Percentiles rank a stretch among this genome's conserved stretches.
Evolutionary conservation across 495 filamentous ascomycete genomes (phyloP).

Genomic region (Hamigera avellanea): DNA sequence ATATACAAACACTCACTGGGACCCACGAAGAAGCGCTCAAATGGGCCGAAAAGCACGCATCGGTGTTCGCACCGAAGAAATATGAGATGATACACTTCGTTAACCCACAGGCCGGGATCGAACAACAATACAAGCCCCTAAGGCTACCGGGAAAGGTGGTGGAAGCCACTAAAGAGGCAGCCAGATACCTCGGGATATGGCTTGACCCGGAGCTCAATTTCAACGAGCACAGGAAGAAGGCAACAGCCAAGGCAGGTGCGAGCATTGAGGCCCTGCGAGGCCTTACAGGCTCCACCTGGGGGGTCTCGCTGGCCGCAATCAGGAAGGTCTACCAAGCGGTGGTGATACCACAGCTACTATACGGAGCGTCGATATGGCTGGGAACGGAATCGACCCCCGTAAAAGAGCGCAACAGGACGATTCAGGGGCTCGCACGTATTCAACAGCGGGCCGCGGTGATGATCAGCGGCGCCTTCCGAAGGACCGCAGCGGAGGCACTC

Average conservation of each 20-base stretch:
- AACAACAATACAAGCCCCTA: no score
- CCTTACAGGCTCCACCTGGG: constrained; percentile 7
- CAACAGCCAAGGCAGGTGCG: constrained; percentile 4
- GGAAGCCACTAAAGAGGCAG: no score
- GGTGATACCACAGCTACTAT: constrained; percentile 11
- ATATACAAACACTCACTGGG: no score
- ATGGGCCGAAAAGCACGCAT: no score
- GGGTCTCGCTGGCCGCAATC: constrained; percentile 4
- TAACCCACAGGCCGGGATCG: no score
- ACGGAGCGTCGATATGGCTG: constrained; percentile 2
- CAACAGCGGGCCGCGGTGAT: constrained; percentile 5
- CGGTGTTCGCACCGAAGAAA: no score
- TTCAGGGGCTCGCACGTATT: constrained; percentile 1
- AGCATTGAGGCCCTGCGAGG: constrained; percentile 6
- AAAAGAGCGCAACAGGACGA: not conserved
- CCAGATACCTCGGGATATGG: no score
- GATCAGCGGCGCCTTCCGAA: constrained; percentile 7
- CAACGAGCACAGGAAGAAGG: constrained; percentile 1
- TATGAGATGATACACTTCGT: no score
- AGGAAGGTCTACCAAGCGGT: constrained; percentile 10
- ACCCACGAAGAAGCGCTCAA: no score
- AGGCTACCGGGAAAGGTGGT: no score
- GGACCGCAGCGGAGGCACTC: not conserved
- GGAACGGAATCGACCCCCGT: not conserved
- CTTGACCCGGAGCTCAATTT: constrained; percentile 6